Evolutionary conservation across 495 filamentous ascomycete species (phyloP).

Genomic region (Parmelia sp.): DNA sequence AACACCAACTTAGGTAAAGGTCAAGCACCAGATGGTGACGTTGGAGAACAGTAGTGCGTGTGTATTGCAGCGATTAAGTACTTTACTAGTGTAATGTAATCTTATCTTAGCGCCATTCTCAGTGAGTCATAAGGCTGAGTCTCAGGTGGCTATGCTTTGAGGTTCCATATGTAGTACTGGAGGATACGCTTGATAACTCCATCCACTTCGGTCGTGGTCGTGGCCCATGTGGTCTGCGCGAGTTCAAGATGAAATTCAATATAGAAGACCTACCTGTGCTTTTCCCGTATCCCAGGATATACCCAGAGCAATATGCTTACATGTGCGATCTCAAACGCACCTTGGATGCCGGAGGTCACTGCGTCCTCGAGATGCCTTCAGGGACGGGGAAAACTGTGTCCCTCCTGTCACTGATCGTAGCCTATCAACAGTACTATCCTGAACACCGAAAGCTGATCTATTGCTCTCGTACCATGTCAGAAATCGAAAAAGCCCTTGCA

Average conservation of each 20-base stretch:
- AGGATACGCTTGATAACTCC: neutral
- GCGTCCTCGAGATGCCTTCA: constrained; percentile 99
- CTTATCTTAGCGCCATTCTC: constrained; percentile 23
- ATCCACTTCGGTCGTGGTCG: neutral
- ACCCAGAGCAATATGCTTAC: constrained; percentile 98
- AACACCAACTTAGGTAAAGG: neutral
- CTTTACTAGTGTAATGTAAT: no score
- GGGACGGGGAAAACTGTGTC: constrained; percentile 99
- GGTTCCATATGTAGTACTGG: neutral
- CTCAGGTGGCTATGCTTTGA: constrained; percentile 5
- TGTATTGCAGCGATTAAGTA: neutral
- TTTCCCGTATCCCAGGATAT: constrained; percentile 95
- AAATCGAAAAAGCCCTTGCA: constrained; percentile 91
- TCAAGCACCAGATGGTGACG: neutral
- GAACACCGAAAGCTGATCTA: constrained; percentile 95
- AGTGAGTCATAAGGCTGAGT: constrained; percentile 4
- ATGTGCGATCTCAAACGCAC: constrained; percentile 99
- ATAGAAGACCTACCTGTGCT: constrained; percentile 95
- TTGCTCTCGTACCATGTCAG: constrained; percentile 95
- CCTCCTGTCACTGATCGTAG: constrained; percentile 87
- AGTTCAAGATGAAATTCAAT: constrained; percentile 77
- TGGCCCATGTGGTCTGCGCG: neutral
- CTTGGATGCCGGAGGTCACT: constrained; percentile 89
- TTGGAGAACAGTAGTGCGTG: neutral
- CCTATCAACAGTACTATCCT: constrained; percentile 87